Base-by-base conservation (phyloP, 1,139 yeast species). In the Yamadazyma trypodendri region DNA sequence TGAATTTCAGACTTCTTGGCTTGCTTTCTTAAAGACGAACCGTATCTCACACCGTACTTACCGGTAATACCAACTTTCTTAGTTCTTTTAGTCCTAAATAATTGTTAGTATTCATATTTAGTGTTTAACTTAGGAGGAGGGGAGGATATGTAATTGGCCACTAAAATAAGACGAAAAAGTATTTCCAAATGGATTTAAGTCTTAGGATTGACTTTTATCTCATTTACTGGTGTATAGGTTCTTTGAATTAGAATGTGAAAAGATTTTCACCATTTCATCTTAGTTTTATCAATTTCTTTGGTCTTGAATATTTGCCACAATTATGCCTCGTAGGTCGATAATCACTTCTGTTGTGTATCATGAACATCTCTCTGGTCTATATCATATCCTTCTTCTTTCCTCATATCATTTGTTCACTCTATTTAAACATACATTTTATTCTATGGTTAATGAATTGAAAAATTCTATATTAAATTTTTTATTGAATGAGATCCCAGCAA, bases 41-140 rank as follows among this genome's bases (percentile, higher is more conserved):
- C 97, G 80, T 92, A 92, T 84, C 98, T 90, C 79, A 92, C 97
- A 87, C 97, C 99, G 84, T 88, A 92, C 83, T 94, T 94, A 84
- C 99, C 99, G 75, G 99, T 92, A 81, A 92, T 92, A 77, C 99
- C 99, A 73, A 92, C 99, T 90, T 92, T 92, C 95, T 92, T 92
- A 65, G 99, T 92, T 86, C 99, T 88, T 81, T 90, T 90, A 76
- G 97, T 84, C 97, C 96, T 88, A 62, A 20, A 40, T 20, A 25
- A 32, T 49, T 54, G 78, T 72, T 74, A 73, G 77, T 70, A 68
- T n/a, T 36, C 24, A 15, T n/a, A n/a, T n/a, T n/a, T n/a, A n/a
- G n/a, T n/a, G n/a, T n/a, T n/a, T n/a, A n/a, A n/a, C n/a, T 21
- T 7, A 7, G 23, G 23, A 10, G 23, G 23, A 21, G 9, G 10